Conservation (phyloP, 306 rosid species). For the Urtica urens region DNA sequence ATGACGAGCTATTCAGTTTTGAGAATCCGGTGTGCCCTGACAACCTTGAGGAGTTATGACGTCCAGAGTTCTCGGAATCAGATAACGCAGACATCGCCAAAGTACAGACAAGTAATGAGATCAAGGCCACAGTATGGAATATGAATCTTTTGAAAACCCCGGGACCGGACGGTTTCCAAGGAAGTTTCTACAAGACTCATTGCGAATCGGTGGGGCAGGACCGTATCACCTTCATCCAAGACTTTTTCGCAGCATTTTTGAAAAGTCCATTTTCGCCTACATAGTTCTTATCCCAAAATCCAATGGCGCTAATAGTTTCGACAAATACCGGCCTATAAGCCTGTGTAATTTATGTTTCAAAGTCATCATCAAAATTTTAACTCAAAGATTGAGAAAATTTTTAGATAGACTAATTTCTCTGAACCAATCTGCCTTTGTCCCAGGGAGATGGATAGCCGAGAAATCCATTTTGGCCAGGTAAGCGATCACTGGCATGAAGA, state of each 20-base stretch:
- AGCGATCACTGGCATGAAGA: background rate
- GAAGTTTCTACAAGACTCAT: background rate
- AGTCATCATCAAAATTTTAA: too few relatives aligned
- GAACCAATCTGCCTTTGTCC: background rate
- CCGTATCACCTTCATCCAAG: too few relatives aligned
- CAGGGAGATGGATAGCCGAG: background rate
- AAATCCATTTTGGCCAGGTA: background rate
- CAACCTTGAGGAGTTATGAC: too few relatives aligned
- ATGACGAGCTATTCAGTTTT: too few relatives aligned
- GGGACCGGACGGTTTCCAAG: background rate
- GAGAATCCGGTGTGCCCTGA: too few relatives aligned
- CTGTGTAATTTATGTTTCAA: too few relatives aligned
- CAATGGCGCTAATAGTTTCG: too few relatives aligned
- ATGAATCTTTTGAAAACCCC: background rate
- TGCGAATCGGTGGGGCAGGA: background rate
- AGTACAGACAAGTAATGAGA: background rate
- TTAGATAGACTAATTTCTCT: background rate
- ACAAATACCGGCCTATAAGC: too few relatives aligned
- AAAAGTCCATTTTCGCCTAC: too few relatives aligned
- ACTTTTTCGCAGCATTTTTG: too few relatives aligned
- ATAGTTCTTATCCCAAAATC: too few relatives aligned
- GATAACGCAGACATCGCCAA: background rate
- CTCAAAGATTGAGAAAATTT: background rate
- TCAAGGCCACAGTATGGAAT: background rate
- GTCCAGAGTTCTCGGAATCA: background rate